Evolutionary conservation across 768 basidiomycete genomes (phyloP), one percentile per base, ranked within the genome.

Genomic region (Psilocybe sp.): DNA sequence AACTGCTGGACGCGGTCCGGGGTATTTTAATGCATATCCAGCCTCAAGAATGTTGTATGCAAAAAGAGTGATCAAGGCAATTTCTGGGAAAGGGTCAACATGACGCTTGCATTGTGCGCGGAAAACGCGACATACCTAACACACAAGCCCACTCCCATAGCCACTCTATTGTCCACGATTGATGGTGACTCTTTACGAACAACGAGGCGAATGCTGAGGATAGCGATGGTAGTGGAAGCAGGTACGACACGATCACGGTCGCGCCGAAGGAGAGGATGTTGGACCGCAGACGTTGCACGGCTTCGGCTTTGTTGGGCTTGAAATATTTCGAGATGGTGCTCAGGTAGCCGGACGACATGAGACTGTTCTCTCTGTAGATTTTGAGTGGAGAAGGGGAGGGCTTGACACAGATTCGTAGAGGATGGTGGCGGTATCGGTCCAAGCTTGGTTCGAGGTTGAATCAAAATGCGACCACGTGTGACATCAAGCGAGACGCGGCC

Each of bases 221-320:
- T 2, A 75, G 46, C 2, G 71, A 68, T 1, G 75, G 76, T 1
- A 76, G 34, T 8, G 76, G 74, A 2, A 75, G 56, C 0, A 76
- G 64, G 47, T 72, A 68, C 9, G 75, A 70, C 4, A 72, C 53
- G 15, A 75, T 44, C 14, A 69, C 38, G 7, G 66, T 50, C 11
- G 68, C 54, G 14, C 71, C 44, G 31, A 76, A 56, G 41, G 67
- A 66, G 34, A 75, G 63, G 10, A 58, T 58, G 57, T 77, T 78
- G 37, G 62, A 53, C 39, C 75, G 72, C 38, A 76, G 65, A 52
- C 76, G 63, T 47, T 72, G 67, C 1, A 76, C 54, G 1, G 76
- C 76, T 51, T 76, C 75, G 14, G 73, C 64, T 49, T 74, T 70
- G 50, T 73, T 68, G 49, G 78, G 71, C 54, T 73, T 76, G 60